phyloP scores from a whole-genome alignment of 805 yeast species.

The Alloascoidea africana region DNA sequence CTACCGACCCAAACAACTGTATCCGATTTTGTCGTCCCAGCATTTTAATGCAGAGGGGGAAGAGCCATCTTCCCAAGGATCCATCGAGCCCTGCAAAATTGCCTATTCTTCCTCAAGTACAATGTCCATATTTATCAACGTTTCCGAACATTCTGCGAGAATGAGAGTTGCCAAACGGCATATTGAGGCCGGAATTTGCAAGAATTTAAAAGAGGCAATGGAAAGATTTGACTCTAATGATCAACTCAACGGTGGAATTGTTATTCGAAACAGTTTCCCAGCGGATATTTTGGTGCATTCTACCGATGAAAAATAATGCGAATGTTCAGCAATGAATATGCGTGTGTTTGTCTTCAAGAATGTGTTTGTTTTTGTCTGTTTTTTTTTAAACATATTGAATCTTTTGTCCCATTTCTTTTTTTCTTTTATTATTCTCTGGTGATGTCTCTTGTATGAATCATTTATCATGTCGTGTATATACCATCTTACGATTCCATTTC shows the following conservation, averaged over 20 bases:
- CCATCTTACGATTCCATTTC: no score
- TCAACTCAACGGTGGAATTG: slow-evolving; percentile 37
- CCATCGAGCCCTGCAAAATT: neutral
- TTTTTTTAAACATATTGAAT: no score
- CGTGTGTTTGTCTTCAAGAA: no score
- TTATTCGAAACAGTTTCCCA: neutral
- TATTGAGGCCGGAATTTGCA: slow-evolving; percentile 21
- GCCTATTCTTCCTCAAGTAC: slow-evolving; percentile 10
- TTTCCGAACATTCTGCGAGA: slow-evolving; percentile 29
- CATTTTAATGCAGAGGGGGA: no score
- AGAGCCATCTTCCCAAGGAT: no score
- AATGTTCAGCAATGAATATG: no score
- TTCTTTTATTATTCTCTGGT: no score
- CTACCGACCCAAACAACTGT: neutral
- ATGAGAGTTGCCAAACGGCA: slow-evolving; percentile 56
- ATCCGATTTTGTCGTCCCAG: neutral
- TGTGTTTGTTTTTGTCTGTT: no score
- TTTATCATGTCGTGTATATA: no score
- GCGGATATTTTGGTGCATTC: slow-evolving; percentile 14
- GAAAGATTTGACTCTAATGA: slow-evolving; percentile 33
- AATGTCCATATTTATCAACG: slow-evolving; percentile 23
- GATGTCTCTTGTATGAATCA: no score
- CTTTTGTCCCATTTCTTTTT: no score
- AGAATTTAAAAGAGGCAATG: slow-evolving; percentile 18
- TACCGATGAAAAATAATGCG: neutral